Base-by-base conservation (phyloP, 23 red algal species). In the Gracilaria caudata region DNA sequence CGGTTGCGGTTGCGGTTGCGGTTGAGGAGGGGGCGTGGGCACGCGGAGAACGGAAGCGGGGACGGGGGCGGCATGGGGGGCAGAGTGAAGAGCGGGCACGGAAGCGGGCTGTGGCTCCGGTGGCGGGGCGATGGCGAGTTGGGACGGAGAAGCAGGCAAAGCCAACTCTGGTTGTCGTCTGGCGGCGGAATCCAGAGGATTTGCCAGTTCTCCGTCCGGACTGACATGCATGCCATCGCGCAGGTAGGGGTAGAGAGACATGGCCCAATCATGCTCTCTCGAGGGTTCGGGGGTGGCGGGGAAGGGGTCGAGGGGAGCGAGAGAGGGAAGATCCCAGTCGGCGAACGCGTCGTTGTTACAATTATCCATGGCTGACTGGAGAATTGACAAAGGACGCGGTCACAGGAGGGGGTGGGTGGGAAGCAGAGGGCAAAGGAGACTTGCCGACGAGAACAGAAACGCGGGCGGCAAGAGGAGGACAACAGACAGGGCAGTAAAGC, bases 181-280 rank as follows among this genome's bases (percentile, higher is more conserved):
- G 38, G 20, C 35, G 20, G 51, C 13, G 21, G 49, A 2, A 10
- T 57, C 51, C 23, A 60, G 32, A 2, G 77, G 77, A 8, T 56
- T 20, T 46, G 82, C 82, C n/a, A 73, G 30, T 86, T 86, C 82
- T 8, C 82, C 82, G 33, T 86, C 82, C 37, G 76, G 34, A 28
- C 82, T 60, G 64, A 86, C 82, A n/a, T 75, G 70, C 39, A 33
- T 33, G 19, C 24, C 70, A 14, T 75, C 70, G 12, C 7, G 19
- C 19, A 75, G 70, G 30, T 60, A 23, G 2, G 58, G 29, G 51
- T 45, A 49, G 25, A 51, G 51, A 12, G 55, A 66, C 13, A 68
- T 38, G 58, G 45, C 16, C 49, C 40, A 84, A 0, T 61, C 51
- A 17, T 46, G 39, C 20, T 70, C 26, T 32, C 44, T 34, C 21